Conservation (phyloP, 352 stramenopile genomes). For the Pythium aquatile region DNA sequence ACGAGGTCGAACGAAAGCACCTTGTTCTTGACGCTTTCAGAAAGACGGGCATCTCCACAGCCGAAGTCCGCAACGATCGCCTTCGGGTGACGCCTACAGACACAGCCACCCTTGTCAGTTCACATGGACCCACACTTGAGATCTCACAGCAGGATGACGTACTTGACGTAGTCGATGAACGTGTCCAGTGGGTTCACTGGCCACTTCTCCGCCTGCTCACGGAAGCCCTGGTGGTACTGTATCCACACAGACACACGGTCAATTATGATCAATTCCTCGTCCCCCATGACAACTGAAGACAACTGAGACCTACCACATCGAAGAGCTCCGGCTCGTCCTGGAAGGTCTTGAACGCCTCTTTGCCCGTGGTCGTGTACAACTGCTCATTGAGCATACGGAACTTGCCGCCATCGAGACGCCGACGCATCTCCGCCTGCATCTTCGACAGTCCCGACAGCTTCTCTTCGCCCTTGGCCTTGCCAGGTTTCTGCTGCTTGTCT, state of each 20-base stretch:
- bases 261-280: background rate
- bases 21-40: conserved; percentile 83
- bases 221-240: conserved; percentile 97
- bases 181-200: conserved; percentile 96
- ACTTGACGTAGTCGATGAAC: conserved; percentile 95
- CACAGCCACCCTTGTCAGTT: conserved; percentile 4
- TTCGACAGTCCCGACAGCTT: conserved; percentile 40
- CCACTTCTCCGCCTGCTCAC: conserved; percentile 96
- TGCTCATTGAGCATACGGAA: conserved; percentile 99
- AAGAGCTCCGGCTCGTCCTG: conserved; percentile 94
- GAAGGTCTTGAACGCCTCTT: conserved; percentile 91
- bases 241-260: background rate
- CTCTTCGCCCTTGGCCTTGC: background rate
- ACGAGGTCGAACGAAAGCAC: conserved; percentile 99
- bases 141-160: conserved; percentile 12
- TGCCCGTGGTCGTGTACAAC: conserved; percentile 96
- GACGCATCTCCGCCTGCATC: conserved; percentile 82
- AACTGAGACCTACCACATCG: conserved; percentile 57
- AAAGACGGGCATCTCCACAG: conserved; percentile 96
- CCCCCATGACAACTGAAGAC: too few species aligned
- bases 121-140: background rate
- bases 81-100: conserved; percentile 52
- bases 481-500: conserved; percentile 27
- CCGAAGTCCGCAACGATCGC: conserved; percentile 96
- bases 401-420: conserved; percentile 90